Evolutionary conservation across 2,329 filamentous ascomycete genomes (phyloP), one percentile per base, ranked within the genome.

Genomic region (Tolypocladium tropicale): DNA sequence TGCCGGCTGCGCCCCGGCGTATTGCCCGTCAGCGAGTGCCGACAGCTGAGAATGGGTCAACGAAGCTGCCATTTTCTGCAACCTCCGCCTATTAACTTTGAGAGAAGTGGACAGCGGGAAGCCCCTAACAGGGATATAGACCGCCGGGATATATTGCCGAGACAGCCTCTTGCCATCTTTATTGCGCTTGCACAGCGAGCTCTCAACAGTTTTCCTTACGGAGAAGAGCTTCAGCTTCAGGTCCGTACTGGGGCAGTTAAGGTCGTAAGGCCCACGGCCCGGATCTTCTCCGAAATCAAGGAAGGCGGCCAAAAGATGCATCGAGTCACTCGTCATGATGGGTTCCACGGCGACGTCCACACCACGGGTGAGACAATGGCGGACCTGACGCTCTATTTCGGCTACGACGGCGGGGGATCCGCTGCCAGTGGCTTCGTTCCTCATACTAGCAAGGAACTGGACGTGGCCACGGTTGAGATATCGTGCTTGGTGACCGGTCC

Each of bases 401-500:
- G 72, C 70, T 1, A 75, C 65, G 9, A 74, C 70, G 39, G 79
- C 68, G 0, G 63, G 63, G 4, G 68, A 72, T 1, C 75, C 74
- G 18, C 71, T 68, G 11, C 74, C 64, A 2, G 72, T 64, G 3
- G 72, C 62, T 4, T 76, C 74, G 14, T 78, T 76, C 0, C 71
- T 67, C 32, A 72, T 71, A 46, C 69, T 73, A 0, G 72, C 72
- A 33, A 80, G 68, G 57, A 80, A 77, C 54, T 79, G 74, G 36
- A 81, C 71, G 56, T 75, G 67, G 0, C 78, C 78, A 2, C 72
- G 68, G 39, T 78, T 75, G 16, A 74, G 71, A 57, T 79, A 78
- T 2, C 78, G 73, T 1, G 76, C 78, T 0, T 72, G 70, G 58
- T 81, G 77, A 0, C 78, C 77, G 0, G 78, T 81, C 64, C 78